A percentile compares a stretch with the other conserved stretches of the same genome.
Evolutionary conservation across 2,329 filamentous ascomycete genomes (phyloP).

Genomic region (Calcarisporium arbuscula): DNA sequence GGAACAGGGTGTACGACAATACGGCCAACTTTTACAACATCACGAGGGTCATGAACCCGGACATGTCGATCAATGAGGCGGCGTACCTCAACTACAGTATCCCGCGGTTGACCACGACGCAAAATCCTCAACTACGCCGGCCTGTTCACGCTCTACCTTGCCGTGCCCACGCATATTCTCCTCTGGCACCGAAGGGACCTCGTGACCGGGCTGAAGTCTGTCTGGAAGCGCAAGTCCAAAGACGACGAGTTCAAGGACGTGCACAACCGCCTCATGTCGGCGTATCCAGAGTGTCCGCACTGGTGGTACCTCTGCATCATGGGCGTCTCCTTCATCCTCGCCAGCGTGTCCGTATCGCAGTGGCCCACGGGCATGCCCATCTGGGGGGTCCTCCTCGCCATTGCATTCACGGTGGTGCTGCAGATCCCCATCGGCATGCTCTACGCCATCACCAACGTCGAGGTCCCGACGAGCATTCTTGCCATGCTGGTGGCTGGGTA

Average conservation of each 20-base stretch:
- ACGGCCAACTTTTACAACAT: slow-evolving; percentile 46
- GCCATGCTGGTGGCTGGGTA: slow-evolving; percentile 63
- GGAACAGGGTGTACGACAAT: slow-evolving; percentile 51
- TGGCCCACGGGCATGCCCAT: slow-evolving; percentile 46
- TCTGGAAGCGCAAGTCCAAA: slow-evolving; percentile 17
- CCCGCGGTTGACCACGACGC: slow-evolving; percentile 44
- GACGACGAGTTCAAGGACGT: slow-evolving; percentile 32
- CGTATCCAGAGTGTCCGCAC: slow-evolving; percentile 39
- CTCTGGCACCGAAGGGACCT: slow-evolving; percentile 26
- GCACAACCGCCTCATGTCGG: slow-evolving; percentile 26
- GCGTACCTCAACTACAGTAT: slow-evolving; percentile 47
- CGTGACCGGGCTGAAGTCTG: slow-evolving; percentile 16
- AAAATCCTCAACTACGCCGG: slow-evolving; percentile 24
- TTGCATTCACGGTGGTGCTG: slow-evolving; percentile 44
- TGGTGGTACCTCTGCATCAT: slow-evolving; percentile 48
- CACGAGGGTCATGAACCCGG: slow-evolving; percentile 40
- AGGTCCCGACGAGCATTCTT: slow-evolving; percentile 56
- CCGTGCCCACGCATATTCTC: slow-evolving; percentile 21
- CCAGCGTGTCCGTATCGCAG: slow-evolving; percentile 27
- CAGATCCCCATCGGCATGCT: slow-evolving; percentile 50
- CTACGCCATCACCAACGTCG: slow-evolving; percentile 48
- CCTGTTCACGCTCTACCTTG: slow-evolving; percentile 22
- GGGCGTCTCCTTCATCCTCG: slow-evolving; percentile 37
- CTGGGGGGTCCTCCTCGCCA: slow-evolving; percentile 44
- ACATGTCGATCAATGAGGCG: slow-evolving; percentile 42